Evolutionary conservation across 1,284 basidiomycete genomes (phyloP), one percentile per base, ranked within the genome.

Genomic region (Sanghuangporus weigelae): DNA sequence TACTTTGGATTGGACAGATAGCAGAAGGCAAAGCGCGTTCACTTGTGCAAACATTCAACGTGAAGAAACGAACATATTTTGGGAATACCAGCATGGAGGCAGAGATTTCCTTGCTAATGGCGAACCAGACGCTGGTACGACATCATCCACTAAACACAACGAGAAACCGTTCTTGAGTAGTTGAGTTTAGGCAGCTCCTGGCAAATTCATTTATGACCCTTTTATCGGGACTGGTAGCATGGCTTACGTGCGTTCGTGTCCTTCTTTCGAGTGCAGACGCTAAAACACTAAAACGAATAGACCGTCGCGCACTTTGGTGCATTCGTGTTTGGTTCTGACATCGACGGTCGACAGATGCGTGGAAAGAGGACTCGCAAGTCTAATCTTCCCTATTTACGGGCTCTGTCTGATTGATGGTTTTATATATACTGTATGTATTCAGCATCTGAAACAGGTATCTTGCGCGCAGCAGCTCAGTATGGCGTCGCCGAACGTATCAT

Each of bases 21-120:
- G 85, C 81, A 56, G 81, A 89, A 69, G 90, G 92, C 0, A 81
- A 83, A 23, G 92, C 92, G 0, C 84, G 94, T 11, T 72, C 80
- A 1, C 77, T 96, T 36, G 80, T 93, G 54, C 74, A 76, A 40
- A 84, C 78, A 58, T 94, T 93, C 67, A 87, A 95, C 68, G 89
- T 99, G 62, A 98, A 98, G 75, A 93, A 94, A 71, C 84, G 97
- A 7, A 78, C 79, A 14, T 97, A 94, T 73, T 98, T 89, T 72
- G 96, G 97, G 8, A 99, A 97, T 70, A 99, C 97, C 0, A 93
- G 92, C 69, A 99, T 99, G 97, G 96, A 98, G 70, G 87, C 95
- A 0, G 95, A 98, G 72, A 90, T 98, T 67, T 95, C 93, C 1
- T 78, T 99, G 50, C 75, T 98, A 42, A 97, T 98, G 94, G 95